phyloP scores from a whole-genome alignment of 345 rosid species.

The Eucalyptus cloeziana region DNA sequence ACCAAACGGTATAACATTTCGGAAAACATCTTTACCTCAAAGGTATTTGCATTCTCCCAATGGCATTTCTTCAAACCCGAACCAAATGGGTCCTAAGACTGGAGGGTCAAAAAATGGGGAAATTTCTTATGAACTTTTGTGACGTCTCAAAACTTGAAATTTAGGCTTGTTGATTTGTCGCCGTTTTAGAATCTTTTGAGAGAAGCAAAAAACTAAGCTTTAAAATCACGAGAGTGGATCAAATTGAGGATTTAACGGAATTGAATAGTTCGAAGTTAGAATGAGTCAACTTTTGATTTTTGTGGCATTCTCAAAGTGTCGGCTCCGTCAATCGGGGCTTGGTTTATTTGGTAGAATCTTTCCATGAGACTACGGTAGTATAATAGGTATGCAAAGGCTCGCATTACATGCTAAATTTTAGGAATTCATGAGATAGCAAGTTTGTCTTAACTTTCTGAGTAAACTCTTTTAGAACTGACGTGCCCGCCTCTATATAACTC shows the following conservation, averaged over 20 bases:
- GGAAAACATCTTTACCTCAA: rapidly evolving
- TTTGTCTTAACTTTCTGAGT: too few relatives aligned
- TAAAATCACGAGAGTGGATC: background rate
- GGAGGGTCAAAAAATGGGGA: background rate
- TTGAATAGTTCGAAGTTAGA: background rate
- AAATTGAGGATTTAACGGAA: background rate
- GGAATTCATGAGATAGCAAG: too few relatives aligned
- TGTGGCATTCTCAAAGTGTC: background rate
- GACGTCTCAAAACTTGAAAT: background rate
- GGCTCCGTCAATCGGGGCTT: background rate
- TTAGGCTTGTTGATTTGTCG: background rate
- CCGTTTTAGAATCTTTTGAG: background rate
- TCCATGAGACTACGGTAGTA: background rate
- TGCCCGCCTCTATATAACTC: background rate
- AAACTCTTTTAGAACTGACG: too few relatives aligned
- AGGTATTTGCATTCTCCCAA: too few relatives aligned
- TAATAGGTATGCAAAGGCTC: too few relatives aligned
- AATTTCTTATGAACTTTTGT: too few relatives aligned
- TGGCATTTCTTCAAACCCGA: background rate
- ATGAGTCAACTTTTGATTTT: background rate
- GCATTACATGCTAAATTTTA: too few relatives aligned
- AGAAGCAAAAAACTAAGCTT: background rate
- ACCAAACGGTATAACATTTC: too few relatives aligned
- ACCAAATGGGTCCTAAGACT: background rate
- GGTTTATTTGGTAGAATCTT: background rate